Evolutionary conservation across 2,329 filamentous ascomycete species (phyloP).

Genomic region (Phyllosticta ampelicida): DNA sequence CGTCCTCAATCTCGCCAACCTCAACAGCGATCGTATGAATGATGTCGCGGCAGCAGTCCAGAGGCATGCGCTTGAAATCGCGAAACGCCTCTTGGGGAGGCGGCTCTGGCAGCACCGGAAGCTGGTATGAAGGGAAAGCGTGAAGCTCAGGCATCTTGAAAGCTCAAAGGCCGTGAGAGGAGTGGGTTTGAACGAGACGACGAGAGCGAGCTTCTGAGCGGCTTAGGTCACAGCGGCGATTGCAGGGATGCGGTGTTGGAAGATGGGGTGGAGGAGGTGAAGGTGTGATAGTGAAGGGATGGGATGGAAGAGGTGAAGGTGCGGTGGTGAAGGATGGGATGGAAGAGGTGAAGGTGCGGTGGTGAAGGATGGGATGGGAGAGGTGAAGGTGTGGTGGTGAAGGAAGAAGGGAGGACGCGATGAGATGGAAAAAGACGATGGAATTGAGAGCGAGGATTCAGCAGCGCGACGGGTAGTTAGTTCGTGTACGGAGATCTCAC

Average conservation of each 20-base stretch:
- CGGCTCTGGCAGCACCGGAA: neutral
- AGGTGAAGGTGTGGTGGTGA: neutral
- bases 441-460: neutral
- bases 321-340: too few species aligned
- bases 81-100: neutral
- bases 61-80: neutral
- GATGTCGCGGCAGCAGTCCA: conserved; percentile 1
- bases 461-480: neutral
- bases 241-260: neutral
- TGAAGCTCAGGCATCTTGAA: neutral
- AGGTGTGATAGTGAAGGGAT: too few species aligned
- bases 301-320: too few species aligned
- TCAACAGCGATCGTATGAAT: neutral
- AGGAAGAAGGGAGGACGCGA: neutral
- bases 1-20: neutral
- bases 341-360: neutral
- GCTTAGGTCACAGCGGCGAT: neutral
- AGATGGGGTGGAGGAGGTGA: too few species aligned
- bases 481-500: neutral
- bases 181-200: neutral
- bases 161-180: neutral
- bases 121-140: neutral
- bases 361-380: neutral
- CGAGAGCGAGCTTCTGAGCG: neutral
- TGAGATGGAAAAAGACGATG: neutral